These are phyloP conservation scores for Solanum raphanifolium DNA, from an alignment of 257 asterid species.

Conservation along the genomic window DNA sequence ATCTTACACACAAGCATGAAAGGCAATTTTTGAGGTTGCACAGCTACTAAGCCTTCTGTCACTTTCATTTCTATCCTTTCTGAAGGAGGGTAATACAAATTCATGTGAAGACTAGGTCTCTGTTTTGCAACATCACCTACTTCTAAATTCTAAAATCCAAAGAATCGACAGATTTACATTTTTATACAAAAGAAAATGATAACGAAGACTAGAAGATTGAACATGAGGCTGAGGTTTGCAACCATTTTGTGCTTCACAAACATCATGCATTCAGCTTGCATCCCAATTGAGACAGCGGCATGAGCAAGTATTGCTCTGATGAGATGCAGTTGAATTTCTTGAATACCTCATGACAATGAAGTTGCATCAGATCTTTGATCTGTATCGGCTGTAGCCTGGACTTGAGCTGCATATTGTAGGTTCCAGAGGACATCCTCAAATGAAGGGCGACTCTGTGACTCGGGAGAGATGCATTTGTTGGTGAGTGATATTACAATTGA, in stretches of 20 bases:
- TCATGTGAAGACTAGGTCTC: not conserved
- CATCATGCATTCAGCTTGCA: not conserved
- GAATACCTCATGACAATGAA: not conserved
- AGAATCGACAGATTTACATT: not conserved
- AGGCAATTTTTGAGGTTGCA: not conserved
- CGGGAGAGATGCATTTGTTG: conserved; percentile 56
- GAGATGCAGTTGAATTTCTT: not conserved
- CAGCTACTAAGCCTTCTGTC: not conserved
- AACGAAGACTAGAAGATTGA: not conserved
- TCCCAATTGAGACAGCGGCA: not conserved
- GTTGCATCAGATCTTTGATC: conserved; percentile 20
- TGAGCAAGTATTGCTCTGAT: not conserved
- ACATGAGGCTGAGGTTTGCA: not conserved
- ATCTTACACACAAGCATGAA: not conserved
- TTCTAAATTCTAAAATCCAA: not conserved
- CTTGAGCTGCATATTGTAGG: conserved; percentile 65
- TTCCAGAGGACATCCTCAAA: conserved; percentile 70
- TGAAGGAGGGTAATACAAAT: not conserved
- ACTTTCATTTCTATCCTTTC: not conserved
- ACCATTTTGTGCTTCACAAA: not conserved
- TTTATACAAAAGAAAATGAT: not conserved
- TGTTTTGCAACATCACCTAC: not conserved
- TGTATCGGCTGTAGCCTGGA: conserved; percentile 34
- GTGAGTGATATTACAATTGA: conserved; percentile 45
- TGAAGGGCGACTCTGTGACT: conserved; percentile 49